These are phyloP conservation scores for Tremellales sp. DNA, from an alignment of 1,284 basidiomycete species.

Conservation along the genomic window DNA sequence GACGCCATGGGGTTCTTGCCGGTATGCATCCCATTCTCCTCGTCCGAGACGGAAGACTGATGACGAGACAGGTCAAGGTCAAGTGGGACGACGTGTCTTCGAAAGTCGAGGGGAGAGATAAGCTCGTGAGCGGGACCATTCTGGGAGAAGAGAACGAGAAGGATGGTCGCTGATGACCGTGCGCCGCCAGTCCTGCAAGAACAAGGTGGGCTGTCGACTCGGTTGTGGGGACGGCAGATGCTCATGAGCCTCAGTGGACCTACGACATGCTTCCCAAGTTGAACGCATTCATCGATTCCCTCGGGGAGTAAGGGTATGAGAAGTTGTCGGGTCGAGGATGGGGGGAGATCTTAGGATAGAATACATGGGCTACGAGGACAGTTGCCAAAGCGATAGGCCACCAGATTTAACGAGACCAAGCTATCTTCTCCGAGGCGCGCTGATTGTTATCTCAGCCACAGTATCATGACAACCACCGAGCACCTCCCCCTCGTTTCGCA, in stretches of 20 bases:
- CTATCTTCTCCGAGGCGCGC: no score
- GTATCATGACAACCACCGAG: no score
- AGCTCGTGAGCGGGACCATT: conserved; percentile 16
- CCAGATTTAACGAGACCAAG: no score
- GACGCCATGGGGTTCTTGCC: conserved; percentile 16
- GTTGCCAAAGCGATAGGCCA: not conserved
- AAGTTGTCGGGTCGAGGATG: not conserved
- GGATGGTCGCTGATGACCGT: not conserved
- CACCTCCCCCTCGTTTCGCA: no score
- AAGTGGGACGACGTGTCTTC: conserved; percentile 19
- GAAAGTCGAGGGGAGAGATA: conserved; percentile 21
- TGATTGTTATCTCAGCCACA: no score
- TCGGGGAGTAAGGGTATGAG: conserved; percentile 10
- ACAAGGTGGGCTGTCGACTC: conserved; percentile 16
- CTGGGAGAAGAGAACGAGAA: not conserved
- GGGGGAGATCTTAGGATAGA: not conserved
- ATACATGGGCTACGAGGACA: not conserved
- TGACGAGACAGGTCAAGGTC: conserved; percentile 8
- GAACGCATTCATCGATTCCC: conserved; percentile 20
- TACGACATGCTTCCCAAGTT: conserved; percentile 24
- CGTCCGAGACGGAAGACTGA: not conserved
- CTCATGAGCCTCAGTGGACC: conserved; percentile 10
- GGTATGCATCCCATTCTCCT: conserved; percentile 7
- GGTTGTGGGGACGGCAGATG: not conserved
- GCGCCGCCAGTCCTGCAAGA: conserved; percentile 17